A percentile compares a stretch with the other conserved stretches of the same genome.
These are phyloP conservation scores for Penicillium samsonianum DNA, from an alignment of 495 filamentous ascomycete genomes.

Conservation along the genomic window DNA sequence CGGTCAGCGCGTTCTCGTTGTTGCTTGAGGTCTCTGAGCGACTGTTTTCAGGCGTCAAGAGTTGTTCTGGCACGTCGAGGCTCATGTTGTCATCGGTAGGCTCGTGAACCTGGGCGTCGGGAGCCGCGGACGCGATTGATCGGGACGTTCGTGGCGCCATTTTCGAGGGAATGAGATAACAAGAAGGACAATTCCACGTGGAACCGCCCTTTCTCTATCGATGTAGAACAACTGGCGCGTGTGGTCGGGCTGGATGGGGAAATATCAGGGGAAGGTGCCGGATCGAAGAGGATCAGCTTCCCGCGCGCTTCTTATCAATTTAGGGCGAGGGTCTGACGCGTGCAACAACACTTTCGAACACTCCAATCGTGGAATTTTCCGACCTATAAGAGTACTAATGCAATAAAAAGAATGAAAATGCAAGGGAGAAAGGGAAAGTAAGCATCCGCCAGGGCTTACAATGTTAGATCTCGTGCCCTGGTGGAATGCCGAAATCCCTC, in stretches of 20 bases:
- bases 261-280: slow-evolving; percentile 31
- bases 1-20: slow-evolving; percentile 46
- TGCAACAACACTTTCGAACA: slow-evolving; percentile 30
- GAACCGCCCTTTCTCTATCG: slow-evolving; percentile 20
- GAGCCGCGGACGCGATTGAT: slow-evolving; percentile 34
- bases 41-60: slow-evolving; percentile 50
- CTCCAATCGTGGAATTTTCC: slow-evolving; percentile 1
- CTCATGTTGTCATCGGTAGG: slow-evolving; percentile 39
- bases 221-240: slow-evolving; percentile 16
- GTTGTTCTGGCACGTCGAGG: slow-evolving; percentile 47
- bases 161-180: slow-evolving; percentile 15
- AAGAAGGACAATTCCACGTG: slow-evolving; percentile 18
- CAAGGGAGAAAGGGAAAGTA: slow-evolving; percentile 17
- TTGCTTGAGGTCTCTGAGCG: slow-evolving; percentile 54
- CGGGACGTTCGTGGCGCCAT: slow-evolving; percentile 36
- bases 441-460: slow-evolving; percentile 7
- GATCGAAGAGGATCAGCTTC: slow-evolving; percentile 30
- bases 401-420: slow-evolving; percentile 7
- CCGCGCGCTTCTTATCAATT: slow-evolving; percentile 39
- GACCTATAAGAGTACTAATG: not conserved
- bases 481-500: slow-evolving; percentile 26
- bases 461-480: slow-evolving; percentile 8
- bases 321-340: slow-evolving; percentile 36
- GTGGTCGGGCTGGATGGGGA: slow-evolving; percentile 15
- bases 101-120: slow-evolving; percentile 37